Base-by-base conservation (phyloP, 257 asterid species). In the Cynanchum wilfordii region DNA sequence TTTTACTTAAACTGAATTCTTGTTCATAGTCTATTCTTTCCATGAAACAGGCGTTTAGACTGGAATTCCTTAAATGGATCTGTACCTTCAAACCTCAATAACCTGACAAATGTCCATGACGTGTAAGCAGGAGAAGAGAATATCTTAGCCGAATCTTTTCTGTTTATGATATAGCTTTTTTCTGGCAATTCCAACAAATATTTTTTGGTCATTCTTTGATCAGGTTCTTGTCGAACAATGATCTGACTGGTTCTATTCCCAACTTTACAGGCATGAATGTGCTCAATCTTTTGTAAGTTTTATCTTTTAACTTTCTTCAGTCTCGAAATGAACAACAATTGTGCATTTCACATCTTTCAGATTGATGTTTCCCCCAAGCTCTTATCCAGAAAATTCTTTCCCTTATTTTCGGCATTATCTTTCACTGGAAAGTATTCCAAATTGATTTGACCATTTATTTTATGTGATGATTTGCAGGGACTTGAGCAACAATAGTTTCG, bases 401-500 rank as follows among this genome's bases (percentile, higher is more conserved):
- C 44, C 56, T 9, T 45, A 29, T 9, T 19, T 25, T 45, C 49
- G 45, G 3, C 42, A 24, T 30, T 69, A 5, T 69, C 62, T 69
- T 47, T 30, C 45, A 27, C 24, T 69, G 12, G n/a, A 10, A 19
- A 36, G 29, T 38, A 8, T 36, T 63, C 13, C 75, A 50, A 57
- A 66, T 20, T 51, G 7, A 9, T 50, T 69, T 49, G 57, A 64
- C 27, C 50, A 36, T 62, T 42, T 42, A 30, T 36, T 36, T 24
- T 68, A 45, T 55, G 15, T 60, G 73, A n/a, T 76, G 69, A 74
- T 73, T 77, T 80, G 71, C 96, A 93, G 98, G 97, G 96, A 89
- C 75, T 79, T 89, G 91, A 90, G 98, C 86, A 93, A 90, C 66
- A 93, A 89, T 71, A 90, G 85, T 84, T 93, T 93, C 66, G 67